These are phyloP conservation scores for Corylus americana DNA, from an alignment of 306 rosid genomes.

Conservation along the genomic window DNA sequence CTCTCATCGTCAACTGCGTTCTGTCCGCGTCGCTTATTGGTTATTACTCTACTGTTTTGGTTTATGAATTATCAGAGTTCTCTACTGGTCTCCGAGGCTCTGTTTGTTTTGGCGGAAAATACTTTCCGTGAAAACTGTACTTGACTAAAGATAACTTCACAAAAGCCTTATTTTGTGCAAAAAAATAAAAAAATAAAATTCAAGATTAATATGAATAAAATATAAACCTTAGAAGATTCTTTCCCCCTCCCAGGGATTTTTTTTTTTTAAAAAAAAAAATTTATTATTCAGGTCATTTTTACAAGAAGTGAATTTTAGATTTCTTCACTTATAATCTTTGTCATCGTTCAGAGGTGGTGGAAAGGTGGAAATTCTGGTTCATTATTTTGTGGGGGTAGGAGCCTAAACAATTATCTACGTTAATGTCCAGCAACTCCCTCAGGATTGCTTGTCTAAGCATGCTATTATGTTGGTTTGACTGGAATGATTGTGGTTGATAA, in stretches of 20 bases:
- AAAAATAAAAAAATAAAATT: not conserved
- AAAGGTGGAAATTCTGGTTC: not conserved
- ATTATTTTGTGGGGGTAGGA: not conserved
- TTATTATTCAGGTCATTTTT: not conserved
- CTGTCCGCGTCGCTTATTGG: not conserved
- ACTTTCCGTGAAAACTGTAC: not conserved
- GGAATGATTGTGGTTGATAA: not conserved
- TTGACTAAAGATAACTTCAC: not conserved
- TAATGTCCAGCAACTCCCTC: not conserved
- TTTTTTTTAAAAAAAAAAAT: too few species aligned
- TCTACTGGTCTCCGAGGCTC: not conserved
- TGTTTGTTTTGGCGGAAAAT: not conserved
- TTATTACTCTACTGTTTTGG: not conserved
- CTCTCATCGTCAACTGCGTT: not conserved
- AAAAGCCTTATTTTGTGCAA: not conserved
- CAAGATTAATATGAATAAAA: not conserved
- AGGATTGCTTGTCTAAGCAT: not conserved
- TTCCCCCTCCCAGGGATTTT: not conserved
- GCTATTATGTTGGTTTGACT: not conserved
- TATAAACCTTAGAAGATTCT: not conserved
- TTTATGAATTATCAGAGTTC: not conserved
- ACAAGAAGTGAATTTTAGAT: not conserved
- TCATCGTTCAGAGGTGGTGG: not conserved
- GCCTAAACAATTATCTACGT: not conserved
- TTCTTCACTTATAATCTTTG: not conserved